Evolutionary conservation across 768 basidiomycete species (phyloP).

Genomic region (Pleurotus djamor): DNA sequence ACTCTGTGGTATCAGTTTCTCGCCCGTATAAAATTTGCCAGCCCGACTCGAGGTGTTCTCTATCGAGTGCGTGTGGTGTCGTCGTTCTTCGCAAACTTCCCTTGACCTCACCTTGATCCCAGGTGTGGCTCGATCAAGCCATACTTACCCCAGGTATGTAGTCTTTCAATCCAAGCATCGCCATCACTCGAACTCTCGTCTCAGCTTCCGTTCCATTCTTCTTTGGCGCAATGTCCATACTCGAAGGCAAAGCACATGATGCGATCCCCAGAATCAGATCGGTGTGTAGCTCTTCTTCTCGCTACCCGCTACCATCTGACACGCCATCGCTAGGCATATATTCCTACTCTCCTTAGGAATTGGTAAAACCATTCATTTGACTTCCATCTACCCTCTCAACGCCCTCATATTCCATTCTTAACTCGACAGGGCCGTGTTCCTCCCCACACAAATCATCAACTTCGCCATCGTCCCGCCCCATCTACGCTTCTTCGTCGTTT

Average conservation of each 20-base stretch:
- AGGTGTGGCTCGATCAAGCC: slow-evolving; percentile 85
- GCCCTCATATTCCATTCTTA: too few relatives aligned
- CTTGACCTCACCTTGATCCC: slow-evolving; percentile 7
- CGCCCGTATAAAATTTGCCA: slow-evolving; percentile 66
- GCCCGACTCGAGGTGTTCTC: slow-evolving; percentile 52
- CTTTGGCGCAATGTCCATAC: slow-evolving; percentile 72
- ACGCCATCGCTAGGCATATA: slow-evolving; percentile 48
- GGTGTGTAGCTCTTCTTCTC: slow-evolving; percentile 26
- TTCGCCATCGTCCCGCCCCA: slow-evolving; percentile 77
- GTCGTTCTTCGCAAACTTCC: neutral
- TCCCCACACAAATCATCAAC: slow-evolving; percentile 78
- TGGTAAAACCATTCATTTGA: slow-evolving; percentile 42
- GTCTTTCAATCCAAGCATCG: neutral
- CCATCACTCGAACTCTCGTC: neutral
- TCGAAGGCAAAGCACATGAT: slow-evolving; percentile 69
- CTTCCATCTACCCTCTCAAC: neutral
- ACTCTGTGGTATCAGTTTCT: slow-evolving; percentile 82
- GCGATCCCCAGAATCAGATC: slow-evolving; percentile 41
- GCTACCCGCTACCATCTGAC: neutral
- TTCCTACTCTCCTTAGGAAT: slow-evolving; percentile 72
- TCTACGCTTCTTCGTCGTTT: slow-evolving; percentile 69
- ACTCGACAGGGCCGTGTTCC: slow-evolving; percentile 58
- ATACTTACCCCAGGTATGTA: slow-evolving; percentile 65
- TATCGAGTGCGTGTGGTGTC: slow-evolving; percentile 45
- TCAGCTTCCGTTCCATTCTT: slow-evolving; percentile 47